phyloP scores from a whole-genome alignment of 352 stramenopile genomes.

The Phytophthora cajani region DNA sequence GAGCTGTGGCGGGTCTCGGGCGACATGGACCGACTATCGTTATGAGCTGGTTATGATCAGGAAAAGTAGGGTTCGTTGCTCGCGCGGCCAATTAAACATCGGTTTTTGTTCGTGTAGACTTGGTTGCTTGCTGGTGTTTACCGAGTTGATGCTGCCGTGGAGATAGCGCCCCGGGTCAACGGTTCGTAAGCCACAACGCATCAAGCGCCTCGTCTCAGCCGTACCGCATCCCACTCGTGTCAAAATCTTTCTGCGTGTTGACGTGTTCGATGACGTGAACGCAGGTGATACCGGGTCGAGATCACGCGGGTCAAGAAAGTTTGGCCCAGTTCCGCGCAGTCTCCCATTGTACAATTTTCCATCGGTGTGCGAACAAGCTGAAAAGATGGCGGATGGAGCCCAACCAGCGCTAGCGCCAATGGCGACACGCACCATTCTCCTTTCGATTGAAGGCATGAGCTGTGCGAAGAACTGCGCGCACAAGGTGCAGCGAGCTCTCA shows the following conservation, averaged over 20 bases:
- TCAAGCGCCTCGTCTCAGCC: constrained; percentile 11
- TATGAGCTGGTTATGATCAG: constrained; percentile 47
- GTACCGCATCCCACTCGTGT: constrained; percentile 32
- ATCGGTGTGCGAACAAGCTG: background rate
- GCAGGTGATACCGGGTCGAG: constrained; percentile 1
- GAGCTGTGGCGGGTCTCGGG: constrained; percentile 87
- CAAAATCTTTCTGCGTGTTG: constrained; percentile 20
- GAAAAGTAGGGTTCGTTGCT: constrained; percentile 18
- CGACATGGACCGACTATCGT: constrained; percentile 84
- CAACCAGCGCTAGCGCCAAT: background rate
- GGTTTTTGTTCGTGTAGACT: constrained; percentile 25
- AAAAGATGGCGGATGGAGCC: constrained; percentile 2
- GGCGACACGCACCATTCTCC: constrained; percentile 45
- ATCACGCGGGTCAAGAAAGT: constrained; percentile 3
- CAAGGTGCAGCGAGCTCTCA: constrained; percentile 68
- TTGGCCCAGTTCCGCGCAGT: background rate
- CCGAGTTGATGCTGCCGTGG: too few species aligned
- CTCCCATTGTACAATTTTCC: constrained; percentile 12
- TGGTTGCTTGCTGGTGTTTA: too few species aligned
- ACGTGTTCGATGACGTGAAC: constrained; percentile 33
- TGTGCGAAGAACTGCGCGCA: constrained; percentile 58
- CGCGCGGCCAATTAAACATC: constrained; percentile 21
- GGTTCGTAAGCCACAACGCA: background rate
- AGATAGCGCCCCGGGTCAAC: too few species aligned
- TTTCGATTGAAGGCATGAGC: constrained; percentile 67